Evolutionary conservation across 352 stramenopile species (phyloP), one percentile per base, ranked within the genome.

Genomic region (Aphanomyces euteiches): DNA sequence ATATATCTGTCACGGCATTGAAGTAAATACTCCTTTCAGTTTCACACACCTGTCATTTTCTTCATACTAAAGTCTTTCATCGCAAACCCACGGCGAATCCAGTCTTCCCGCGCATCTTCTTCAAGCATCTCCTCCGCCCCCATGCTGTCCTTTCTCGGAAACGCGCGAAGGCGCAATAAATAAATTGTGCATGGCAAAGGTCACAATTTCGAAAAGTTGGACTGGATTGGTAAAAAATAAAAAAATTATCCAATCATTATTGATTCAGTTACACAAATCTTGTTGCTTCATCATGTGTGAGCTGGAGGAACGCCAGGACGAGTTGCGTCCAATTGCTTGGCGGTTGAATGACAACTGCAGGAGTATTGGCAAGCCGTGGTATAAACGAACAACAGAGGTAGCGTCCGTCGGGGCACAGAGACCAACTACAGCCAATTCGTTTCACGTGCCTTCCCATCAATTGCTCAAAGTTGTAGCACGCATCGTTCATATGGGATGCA

Each of bases 51-150:
- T 56, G 15, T 56, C 84, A 93, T 93, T 72, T 90, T 90, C 3
- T 81, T 80, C 78, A 91, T 87, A 0, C 82, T 85, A 47, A 90
- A 93, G 56, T 92, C 85, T 54, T 82, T 78, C 36, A 83, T 77
- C 4, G 74, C 56, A 50, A 82, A 77, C 13, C 85, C 84, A 53
- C 84, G 80, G 40, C 80, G 73, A 47, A 93, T 77, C 85, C 85
- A 93, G 67, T 93, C 85, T 15, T 78, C 80, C 63, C 90, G 72
- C 4, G 85, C 85, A 57, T 93, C 85, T 69, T 91, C 80, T 58
- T 85, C 75, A 6, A 93, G 72, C 72, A 88, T 72, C n/a, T 78
- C 65, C 59, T 84, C 79, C 8, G 79, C 73, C 21, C 64, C 64
- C 64, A 70, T 70, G 48, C 4, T 64, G n/a, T n/a, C 43, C 28